Conservation (phyloP, 169 alveolate species). For the Blepharisma undulans region DNA sequence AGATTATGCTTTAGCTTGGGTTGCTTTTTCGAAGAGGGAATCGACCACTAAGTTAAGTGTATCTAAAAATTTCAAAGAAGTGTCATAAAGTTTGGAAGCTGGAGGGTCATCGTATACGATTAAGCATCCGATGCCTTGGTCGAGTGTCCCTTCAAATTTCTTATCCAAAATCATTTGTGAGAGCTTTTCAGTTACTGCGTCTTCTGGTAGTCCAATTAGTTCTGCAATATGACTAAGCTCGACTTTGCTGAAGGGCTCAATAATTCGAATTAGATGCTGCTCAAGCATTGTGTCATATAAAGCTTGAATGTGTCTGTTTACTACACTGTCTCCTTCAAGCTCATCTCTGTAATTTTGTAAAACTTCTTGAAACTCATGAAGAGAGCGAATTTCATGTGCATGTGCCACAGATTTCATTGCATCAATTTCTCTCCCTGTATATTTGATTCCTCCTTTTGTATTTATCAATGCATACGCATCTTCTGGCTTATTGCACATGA, state of each 20-base stretch:
- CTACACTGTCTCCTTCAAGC: conserved; percentile 57
- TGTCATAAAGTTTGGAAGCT: neutral
- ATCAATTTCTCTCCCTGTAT: conserved; percentile 50
- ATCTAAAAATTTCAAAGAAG: conserved; percentile 17
- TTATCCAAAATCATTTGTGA: conserved; percentile 94
- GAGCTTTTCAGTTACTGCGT: conserved; percentile 73
- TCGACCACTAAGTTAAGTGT: conserved; percentile 1
- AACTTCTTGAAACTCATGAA: conserved; percentile 41
- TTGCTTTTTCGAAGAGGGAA: conserved; percentile 18
- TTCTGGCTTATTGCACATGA: conserved; percentile 87
- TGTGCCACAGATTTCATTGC: conserved; percentile 45
- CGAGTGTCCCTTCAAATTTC: conserved; percentile 93
- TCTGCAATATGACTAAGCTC: conserved; percentile 76
- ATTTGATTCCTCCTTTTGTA: conserved; percentile 50
- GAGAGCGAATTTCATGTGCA: conserved; percentile 38
- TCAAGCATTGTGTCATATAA: conserved; percentile 77
- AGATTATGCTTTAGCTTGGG: neutral
- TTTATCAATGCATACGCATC: conserved; percentile 63
- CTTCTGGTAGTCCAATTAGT: conserved; percentile 66
- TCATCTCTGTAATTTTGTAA: conserved; percentile 25
- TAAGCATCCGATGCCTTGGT: conserved; percentile 92
- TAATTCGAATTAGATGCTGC: conserved; percentile 77
- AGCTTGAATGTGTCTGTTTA: conserved; percentile 63
- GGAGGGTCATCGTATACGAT: conserved; percentile 86
- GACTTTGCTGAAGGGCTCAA: conserved; percentile 83